Conservation (phyloP, 2,329 filamentous ascomycete species). For the Dactylonectria macrodidyma region DNA sequence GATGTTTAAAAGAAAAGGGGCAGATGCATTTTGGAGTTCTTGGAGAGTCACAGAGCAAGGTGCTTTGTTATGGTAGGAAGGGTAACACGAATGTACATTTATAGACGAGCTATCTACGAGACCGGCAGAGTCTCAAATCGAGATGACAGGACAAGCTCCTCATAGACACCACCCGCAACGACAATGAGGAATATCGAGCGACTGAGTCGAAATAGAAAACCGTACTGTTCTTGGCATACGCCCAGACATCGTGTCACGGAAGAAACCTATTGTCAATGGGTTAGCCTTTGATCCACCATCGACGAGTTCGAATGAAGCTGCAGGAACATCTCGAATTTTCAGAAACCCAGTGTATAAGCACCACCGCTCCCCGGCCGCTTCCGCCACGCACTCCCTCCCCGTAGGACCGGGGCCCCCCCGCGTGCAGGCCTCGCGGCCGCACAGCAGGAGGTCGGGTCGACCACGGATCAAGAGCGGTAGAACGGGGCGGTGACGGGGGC, state of each 20-base stretch:
- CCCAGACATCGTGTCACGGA: not conserved
- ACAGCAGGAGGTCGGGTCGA: conserved; percentile 49
- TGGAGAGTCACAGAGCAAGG: not conserved
- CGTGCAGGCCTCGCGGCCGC: conserved; percentile 51
- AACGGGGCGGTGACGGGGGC: conserved; percentile 46
- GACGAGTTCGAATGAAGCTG: conserved; percentile 20
- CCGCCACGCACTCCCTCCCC: conserved; percentile 47
- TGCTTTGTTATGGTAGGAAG: conserved; percentile 1
- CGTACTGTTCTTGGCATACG: too few relatives aligned
- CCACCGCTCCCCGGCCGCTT: conserved; percentile 56
- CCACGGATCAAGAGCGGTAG: conserved; percentile 28
- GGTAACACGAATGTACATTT: conserved; percentile 25
- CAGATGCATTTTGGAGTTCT: conserved; percentile 17
- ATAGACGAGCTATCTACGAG: conserved; percentile 36
- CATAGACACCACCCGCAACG: conserved; percentile 2
- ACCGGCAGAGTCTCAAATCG: not conserved
- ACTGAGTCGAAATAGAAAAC: not conserved
- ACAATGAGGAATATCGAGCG: conserved; percentile 16
- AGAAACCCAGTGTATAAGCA: conserved; percentile 65
- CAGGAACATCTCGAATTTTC: conserved; percentile 52
- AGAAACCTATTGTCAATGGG: conserved; percentile 31
- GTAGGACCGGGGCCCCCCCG: conserved; percentile 37
- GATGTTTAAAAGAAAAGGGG: conserved; percentile 36
- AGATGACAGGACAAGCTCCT: not conserved
- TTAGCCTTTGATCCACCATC: conserved; percentile 32